Conservation (phyloP, 2,329 filamentous ascomycete species). For the Diaporthe citri region DNA sequence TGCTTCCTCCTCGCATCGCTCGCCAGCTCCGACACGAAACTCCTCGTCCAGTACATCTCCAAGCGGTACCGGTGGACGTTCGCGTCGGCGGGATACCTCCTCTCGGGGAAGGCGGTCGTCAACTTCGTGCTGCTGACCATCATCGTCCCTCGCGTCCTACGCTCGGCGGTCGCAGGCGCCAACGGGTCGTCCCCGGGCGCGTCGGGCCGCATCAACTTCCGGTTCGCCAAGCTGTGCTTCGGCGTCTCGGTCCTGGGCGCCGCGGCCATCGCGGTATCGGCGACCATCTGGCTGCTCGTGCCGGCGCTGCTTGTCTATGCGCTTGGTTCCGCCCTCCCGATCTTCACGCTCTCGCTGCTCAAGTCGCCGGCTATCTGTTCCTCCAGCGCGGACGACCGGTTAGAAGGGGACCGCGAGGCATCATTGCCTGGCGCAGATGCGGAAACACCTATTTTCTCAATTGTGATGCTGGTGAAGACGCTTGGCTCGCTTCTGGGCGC, state of each 20-base stretch:
- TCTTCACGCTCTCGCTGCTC: slow-evolving; percentile 63
- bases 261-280: slow-evolving; percentile 55
- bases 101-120: slow-evolving; percentile 61
- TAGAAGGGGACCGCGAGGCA: slow-evolving; percentile 33
- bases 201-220: slow-evolving; percentile 49
- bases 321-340: slow-evolving; percentile 61
- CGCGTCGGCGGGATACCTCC: slow-evolving; percentile 60
- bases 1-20: slow-evolving; percentile 62
- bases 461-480: slow-evolving; percentile 65
- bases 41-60: slow-evolving; percentile 64
- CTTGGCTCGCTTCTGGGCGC: slow-evolving; percentile 61
- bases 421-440: slow-evolving; percentile 42
- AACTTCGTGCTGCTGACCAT: slow-evolving; percentile 60
- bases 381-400: slow-evolving; percentile 15
- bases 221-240: slow-evolving; percentile 53
- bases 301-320: slow-evolving; percentile 60
- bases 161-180: slow-evolving; percentile 36
- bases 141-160: slow-evolving; percentile 55
- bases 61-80: slow-evolving; percentile 62
- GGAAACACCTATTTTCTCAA: slow-evolving; percentile 60
- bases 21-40: slow-evolving; percentile 64
- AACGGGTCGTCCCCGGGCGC: slow-evolving; percentile 41
- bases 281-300: slow-evolving; percentile 55
- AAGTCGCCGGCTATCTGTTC: slow-evolving; percentile 57
- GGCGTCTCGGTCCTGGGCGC: slow-evolving; percentile 56